Percentiles rank a stretch among this genome's conserved stretches.
Evolutionary conservation across 495 filamentous ascomycete genomes (phyloP).

Genomic region (Tuber microsphaerosporum): DNA sequence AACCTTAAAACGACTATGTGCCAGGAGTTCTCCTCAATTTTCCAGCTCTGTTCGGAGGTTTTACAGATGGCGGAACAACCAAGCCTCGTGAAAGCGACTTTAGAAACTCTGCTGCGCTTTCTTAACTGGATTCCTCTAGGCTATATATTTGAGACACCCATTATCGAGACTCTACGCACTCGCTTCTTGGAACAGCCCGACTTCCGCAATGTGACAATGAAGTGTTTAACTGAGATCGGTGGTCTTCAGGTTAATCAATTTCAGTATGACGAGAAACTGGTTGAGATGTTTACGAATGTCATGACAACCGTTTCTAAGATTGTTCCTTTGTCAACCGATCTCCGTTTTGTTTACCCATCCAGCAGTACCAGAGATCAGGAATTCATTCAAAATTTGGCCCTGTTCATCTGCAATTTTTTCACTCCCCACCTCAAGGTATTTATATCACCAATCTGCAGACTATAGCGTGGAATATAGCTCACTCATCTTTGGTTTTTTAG

Average conservation of each 20-base stretch:
- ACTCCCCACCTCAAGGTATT: slow-evolving; percentile 75
- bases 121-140: slow-evolving; percentile 98
- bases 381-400: slow-evolving; percentile 89
- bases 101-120: slow-evolving; percentile 90
- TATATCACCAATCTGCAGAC: slow-evolving; percentile 19
- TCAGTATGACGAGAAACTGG: slow-evolving; percentile 84
- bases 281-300: slow-evolving; percentile 95
- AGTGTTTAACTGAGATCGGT: slow-evolving; percentile 94
- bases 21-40: slow-evolving; percentile 93
- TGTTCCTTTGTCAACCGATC: slow-evolving; percentile 77
- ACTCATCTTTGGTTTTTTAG: slow-evolving; percentile 46
- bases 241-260: slow-evolving; percentile 72
- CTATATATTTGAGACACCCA: slow-evolving; percentile 94
- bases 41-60: slow-evolving; percentile 91
- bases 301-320: slow-evolving; percentile 81
- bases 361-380: slow-evolving; percentile 94
- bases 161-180: slow-evolving; percentile 87
- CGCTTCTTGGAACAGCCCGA: slow-evolving; percentile 85
- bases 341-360: slow-evolving; percentile 78
- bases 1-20: slow-evolving; percentile 98
- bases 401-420: slow-evolving; percentile 96
- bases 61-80: slow-evolving; percentile 79
- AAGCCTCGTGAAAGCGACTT: slow-evolving; percentile 82
- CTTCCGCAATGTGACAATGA: slow-evolving; percentile 92
- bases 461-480: slow-evolving; percentile 22